Base-by-base conservation (phyloP, 768 basidiomycete species). In the Lyophyllum decastes region DNA sequence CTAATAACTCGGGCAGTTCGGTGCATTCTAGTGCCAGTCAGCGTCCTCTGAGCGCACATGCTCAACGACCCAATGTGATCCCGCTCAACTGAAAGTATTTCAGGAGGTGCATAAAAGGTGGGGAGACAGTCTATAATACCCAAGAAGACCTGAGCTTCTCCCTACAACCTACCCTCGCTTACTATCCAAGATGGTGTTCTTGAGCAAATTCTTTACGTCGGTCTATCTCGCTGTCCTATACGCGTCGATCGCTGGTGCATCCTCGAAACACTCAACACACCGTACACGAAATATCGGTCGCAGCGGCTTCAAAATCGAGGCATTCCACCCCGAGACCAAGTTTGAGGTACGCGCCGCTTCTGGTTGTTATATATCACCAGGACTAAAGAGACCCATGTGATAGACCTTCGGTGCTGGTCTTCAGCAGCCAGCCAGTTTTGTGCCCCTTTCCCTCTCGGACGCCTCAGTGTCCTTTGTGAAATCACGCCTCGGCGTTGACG, bases 391-490 rank as follows among this genome's bases (percentile, higher is more conserved):
- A 24, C 58, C 0, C 24, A n/a, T n/a, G 19, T 1, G 22, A 9
- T 41, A 74, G 72, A 70, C 70, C 0, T 73, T 70, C 52, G 66
- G 65, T n/a, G 56, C 55, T 10, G 71, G 69, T 9, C 49, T 70
- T 38, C 65, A 66, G 11, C 67, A 67, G 57, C 52, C 64, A 4
- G 34, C 54, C 17, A 45, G 60, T 57, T 52, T 59, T 45, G 44
- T 48, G 55, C 49, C 60, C 51, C 56, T 58, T 59, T 30, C 63
- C 44, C 48, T 55, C 24, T 33, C 61, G 51, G 56, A 57, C 58
- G 51, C 66, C 5, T 64, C 68, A 7, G 35, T 68, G 19, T 52
- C 65, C 38, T 69, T 72, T 45, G 61, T 66, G 24, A 57, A 63
- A 49, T 48, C 58, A 19, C 64, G 61, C 22, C 68, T 72, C 44